Conservation (phyloP, 331 rosid genomes). For the Arachis monticola region DNA sequence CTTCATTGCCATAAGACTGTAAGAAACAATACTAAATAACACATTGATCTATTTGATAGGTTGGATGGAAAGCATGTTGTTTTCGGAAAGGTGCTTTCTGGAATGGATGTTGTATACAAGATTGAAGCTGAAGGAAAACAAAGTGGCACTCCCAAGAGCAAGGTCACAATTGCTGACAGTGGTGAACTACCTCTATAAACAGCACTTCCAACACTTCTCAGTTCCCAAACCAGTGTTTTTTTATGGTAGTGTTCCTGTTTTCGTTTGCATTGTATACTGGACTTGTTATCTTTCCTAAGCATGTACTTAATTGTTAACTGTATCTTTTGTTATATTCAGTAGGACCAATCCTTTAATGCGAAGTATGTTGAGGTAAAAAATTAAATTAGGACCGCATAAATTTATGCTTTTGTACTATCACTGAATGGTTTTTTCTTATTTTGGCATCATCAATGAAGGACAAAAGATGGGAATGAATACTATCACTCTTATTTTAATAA, state of each 20-base stretch:
- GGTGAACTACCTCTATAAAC: constrained; percentile 81
- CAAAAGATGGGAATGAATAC: too few relatives aligned
- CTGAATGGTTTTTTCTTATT: too few relatives aligned
- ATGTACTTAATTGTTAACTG: neutral
- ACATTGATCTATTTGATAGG: constrained; percentile 49
- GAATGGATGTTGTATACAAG: constrained; percentile 98
- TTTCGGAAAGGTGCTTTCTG: constrained; percentile 92
- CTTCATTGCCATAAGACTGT: neutral
- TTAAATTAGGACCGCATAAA: neutral
- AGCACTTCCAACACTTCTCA: constrained; percentile 9
- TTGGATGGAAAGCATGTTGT: constrained; percentile 98
- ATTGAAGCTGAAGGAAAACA: constrained; percentile 89
- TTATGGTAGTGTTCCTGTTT: constrained; percentile 31
- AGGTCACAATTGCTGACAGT: constrained; percentile 82
- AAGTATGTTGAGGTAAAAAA: constrained; percentile 9
- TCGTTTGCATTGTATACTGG: constrained; percentile 23
- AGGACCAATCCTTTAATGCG: neutral
- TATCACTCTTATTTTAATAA: too few relatives aligned
- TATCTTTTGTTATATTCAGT: constrained; percentile 15
- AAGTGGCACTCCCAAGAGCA: constrained; percentile 92
- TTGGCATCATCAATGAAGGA: too few relatives aligned
- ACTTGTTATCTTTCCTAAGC: constrained; percentile 25
- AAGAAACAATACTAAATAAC: constrained; percentile 12
- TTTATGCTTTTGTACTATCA: neutral
- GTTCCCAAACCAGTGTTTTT: constrained; percentile 23